Evolutionary conservation across 2,329 filamentous ascomycete species (phyloP).

Genomic region (Pyrenochaeta sp.): DNA sequence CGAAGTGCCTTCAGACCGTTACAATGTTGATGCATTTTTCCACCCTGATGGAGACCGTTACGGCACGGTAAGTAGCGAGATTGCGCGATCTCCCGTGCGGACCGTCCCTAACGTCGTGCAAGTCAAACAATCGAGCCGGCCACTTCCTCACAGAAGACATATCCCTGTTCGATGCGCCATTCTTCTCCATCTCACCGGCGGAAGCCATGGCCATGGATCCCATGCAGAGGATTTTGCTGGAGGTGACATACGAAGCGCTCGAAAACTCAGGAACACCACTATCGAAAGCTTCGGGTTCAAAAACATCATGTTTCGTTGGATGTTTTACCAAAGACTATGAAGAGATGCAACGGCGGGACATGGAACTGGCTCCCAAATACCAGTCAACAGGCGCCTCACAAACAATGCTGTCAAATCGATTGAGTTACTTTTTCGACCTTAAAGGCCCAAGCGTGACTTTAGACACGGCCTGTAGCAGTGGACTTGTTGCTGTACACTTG

Average conservation of each 20-base stretch:
- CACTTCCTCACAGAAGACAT: constrained; percentile 31
- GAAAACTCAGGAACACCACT: constrained; percentile 26
- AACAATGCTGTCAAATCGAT: constrained; percentile 21
- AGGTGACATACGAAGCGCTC: constrained; percentile 34
- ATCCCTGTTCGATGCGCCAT: constrained; percentile 29
- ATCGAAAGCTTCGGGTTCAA: constrained; percentile 20
- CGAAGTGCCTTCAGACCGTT: constrained; percentile 19
- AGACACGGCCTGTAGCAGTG: constrained; percentile 34
- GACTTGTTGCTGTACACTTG: constrained; percentile 29
- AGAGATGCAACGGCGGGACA: constrained; percentile 25
- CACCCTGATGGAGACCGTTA: constrained; percentile 22
- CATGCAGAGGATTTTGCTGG: constrained; percentile 32
- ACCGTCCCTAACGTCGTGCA: not conserved
- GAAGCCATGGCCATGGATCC: constrained; percentile 38
- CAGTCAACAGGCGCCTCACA: constrained; percentile 19
- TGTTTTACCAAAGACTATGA: constrained; percentile 28
- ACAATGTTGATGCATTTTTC: constrained; percentile 26
- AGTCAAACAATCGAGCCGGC: constrained; percentile 26
- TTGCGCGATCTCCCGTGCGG: not conserved
- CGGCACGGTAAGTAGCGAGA: constrained; percentile 13
- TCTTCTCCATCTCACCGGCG: constrained; percentile 30
- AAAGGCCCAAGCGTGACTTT: constrained; percentile 29
- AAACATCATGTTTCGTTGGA: constrained; percentile 30
- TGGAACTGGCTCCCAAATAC: constrained; percentile 21
- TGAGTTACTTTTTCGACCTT: constrained; percentile 31